A percentile compares a stretch with the other conserved stretches of the same genome.
Evolutionary conservation across 257 asterid genomes (phyloP).

Genomic region (Plectranthus barbatus): DNA sequence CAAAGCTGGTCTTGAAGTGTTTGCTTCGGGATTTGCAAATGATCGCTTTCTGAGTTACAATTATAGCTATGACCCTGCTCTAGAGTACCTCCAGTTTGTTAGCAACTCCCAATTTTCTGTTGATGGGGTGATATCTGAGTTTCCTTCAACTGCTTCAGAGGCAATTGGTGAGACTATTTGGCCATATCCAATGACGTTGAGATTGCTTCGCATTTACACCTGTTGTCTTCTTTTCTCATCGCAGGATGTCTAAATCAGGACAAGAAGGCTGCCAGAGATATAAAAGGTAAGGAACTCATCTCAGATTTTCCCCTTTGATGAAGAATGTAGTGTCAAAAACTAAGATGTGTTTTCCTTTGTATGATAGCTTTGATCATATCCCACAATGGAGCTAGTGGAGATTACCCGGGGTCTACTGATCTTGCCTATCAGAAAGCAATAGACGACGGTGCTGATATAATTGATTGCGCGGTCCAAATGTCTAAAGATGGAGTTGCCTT

Average conservation of each 20-base stretch:
- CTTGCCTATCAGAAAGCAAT: slow-evolving; percentile 86
- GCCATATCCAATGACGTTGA: too few species aligned
- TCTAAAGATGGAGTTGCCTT: slow-evolving; percentile 77
- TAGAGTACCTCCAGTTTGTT: slow-evolving; percentile 60
- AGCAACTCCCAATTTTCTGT: slow-evolving; percentile 65
- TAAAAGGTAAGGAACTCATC: slow-evolving; percentile 34
- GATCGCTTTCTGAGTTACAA: slow-evolving; percentile 61
- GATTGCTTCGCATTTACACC: not conserved
- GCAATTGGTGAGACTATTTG: slow-evolving; percentile 48
- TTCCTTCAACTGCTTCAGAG: slow-evolving; percentile 79
- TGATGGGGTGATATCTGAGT: slow-evolving; percentile 76
- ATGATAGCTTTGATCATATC: slow-evolving; percentile 56
- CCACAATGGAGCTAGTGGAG: slow-evolving; percentile 90
- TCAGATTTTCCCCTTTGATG: not conserved
- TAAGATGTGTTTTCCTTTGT: not conserved
- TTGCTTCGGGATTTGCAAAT: slow-evolving; percentile 66
- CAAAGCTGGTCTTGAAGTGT: slow-evolving; percentile 60
- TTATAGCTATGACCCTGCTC: slow-evolving; percentile 74
- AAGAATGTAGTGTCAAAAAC: not conserved
- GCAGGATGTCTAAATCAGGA: slow-evolving; percentile 62
- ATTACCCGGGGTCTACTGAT: slow-evolving; percentile 76
- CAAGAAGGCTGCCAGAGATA: slow-evolving; percentile 41
- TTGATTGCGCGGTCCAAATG: slow-evolving; percentile 86
- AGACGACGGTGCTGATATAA: slow-evolving; percentile 74
- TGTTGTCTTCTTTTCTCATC: slow-evolving; percentile 1